phyloP scores from a whole-genome alignment of 345 rosid species.

The Eutrema japonicum region DNA sequence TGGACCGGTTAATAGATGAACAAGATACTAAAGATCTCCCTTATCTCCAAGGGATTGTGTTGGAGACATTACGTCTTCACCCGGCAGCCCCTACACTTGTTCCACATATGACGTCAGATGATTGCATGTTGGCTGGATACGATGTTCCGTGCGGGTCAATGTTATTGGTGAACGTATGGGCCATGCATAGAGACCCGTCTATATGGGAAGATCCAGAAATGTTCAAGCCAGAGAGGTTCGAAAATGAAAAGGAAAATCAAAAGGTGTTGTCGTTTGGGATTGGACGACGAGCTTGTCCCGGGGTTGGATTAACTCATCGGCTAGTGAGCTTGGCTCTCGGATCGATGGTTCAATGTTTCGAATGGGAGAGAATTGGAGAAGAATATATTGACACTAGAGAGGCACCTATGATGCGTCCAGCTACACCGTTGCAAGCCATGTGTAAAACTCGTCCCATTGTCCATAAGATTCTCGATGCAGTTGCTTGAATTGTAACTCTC shows the following conservation, averaged over 20 bases:
- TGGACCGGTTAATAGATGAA: slow-evolving; percentile 46
- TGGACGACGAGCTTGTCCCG: slow-evolving; percentile 59
- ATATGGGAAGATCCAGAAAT: slow-evolving; percentile 48
- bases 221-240: slow-evolving; percentile 54
- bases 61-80: slow-evolving; percentile 53
- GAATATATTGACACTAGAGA: slow-evolving; percentile 47
- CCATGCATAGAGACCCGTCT: slow-evolving; percentile 51
- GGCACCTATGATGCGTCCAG: slow-evolving; percentile 47
- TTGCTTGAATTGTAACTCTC: slow-evolving; percentile 16
- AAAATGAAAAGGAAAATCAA: slow-evolving; percentile 37
- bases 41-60: slow-evolving; percentile 54
- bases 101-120: slow-evolving; percentile 51
- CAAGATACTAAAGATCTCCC: slow-evolving; percentile 50
- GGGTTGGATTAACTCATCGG: slow-evolving; percentile 45
- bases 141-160: slow-evolving; percentile 47
- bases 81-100: slow-evolving; percentile 50
- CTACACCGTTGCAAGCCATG: slow-evolving; percentile 37
- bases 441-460: slow-evolving; percentile 37
- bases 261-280: slow-evolving; percentile 49
- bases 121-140: slow-evolving; percentile 46
- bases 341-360: slow-evolving; percentile 54
- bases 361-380: slow-evolving; percentile 47
- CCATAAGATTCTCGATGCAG: not conserved
- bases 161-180: slow-evolving; percentile 51
- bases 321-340: slow-evolving; percentile 47